Evolutionary conservation across 192 early-diverging fungal species (phyloP).

Genomic region (Coemansia reversa): DNA sequence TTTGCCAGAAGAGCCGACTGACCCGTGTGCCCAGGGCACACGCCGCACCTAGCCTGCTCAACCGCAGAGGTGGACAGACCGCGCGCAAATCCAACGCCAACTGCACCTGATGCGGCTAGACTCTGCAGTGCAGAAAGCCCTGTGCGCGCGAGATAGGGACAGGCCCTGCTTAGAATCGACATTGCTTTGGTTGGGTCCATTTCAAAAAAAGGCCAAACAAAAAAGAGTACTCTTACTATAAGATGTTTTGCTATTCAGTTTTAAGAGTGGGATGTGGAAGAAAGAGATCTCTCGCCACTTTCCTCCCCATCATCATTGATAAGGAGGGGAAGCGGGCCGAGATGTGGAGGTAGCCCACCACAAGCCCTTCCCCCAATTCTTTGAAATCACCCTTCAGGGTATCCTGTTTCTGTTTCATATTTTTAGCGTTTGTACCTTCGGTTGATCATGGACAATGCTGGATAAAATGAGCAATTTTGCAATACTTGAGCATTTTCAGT

Average conservation of each 20-base stretch:
- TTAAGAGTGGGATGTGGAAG: neutral
- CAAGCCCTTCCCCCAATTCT: neutral
- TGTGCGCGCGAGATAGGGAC: conserved; percentile 53
- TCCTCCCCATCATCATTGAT: no score
- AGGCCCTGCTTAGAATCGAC: conserved; percentile 51
- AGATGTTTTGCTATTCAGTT: conserved; percentile 1
- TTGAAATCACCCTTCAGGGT: neutral
- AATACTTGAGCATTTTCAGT: no score
- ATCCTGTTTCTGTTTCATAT: neutral
- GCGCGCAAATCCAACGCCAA: conserved; percentile 15
- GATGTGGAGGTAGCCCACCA: neutral
- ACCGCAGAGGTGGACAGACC: conserved; percentile 44
- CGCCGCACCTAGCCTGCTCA: conserved; percentile 43
- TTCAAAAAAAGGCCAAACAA: conserved; percentile 1
- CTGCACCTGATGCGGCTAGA: conserved; percentile 16
- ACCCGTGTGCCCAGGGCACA: conserved; percentile 51
- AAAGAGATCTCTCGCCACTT: conserved; percentile 4
- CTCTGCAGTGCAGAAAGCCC: conserved; percentile 45
- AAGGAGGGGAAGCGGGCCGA: neutral
- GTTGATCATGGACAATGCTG: no score
- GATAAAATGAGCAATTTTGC: no score
- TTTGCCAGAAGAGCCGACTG: conserved; percentile 55
- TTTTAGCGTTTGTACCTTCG: neutral
- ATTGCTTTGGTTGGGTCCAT: conserved; percentile 54
- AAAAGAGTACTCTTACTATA: neutral